A percentile compares a stretch with the other conserved stretches of the same genome.
Conservation (phyloP, 75 land plant species). For the Larix kaempferi region DNA sequence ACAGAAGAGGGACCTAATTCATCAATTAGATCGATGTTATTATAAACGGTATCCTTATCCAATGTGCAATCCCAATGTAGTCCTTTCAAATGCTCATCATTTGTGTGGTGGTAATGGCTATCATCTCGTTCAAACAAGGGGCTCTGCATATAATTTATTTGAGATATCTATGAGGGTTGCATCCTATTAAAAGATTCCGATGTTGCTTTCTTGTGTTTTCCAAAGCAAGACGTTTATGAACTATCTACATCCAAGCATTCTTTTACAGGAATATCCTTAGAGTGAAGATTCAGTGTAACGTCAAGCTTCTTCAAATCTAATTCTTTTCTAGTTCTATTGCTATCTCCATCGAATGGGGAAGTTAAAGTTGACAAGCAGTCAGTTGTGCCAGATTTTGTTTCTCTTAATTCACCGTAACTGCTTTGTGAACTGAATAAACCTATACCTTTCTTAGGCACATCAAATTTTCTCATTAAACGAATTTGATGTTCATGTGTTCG, state of each 20-base stretch:
- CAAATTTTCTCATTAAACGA: slow-evolving; percentile 32
- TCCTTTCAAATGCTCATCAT: background rate
- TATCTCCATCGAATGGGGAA: too few relatives aligned
- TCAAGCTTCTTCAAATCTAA: background rate
- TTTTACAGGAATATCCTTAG: too few relatives aligned
- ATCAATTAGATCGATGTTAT: too few relatives aligned
- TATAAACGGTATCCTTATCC: too few relatives aligned
- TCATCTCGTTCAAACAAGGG: slow-evolving; percentile 7
- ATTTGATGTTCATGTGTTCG: slow-evolving; percentile 41
- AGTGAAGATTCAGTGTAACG: background rate
- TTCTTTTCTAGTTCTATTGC: too few relatives aligned
- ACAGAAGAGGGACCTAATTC: too few relatives aligned
- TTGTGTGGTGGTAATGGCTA: background rate
- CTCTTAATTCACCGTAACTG: slow-evolving; percentile 58
- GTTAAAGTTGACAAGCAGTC: too few relatives aligned
- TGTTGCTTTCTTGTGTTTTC: too few relatives aligned
- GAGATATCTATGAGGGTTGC: background rate
- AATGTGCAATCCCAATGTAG: slow-evolving; percentile 2
- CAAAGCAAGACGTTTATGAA: background rate
- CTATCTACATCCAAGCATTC: background rate
- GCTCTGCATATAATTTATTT: background rate
- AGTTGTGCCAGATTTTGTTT: too few relatives aligned
- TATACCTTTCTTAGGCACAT: slow-evolving; percentile 50
- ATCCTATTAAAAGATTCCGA: background rate
- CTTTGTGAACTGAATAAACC: slow-evolving; percentile 57